These are phyloP conservation scores for Pseudocercospora crystallina DNA, from an alignment of 2,329 filamentous ascomycete species.

Conservation along the genomic window DNA sequence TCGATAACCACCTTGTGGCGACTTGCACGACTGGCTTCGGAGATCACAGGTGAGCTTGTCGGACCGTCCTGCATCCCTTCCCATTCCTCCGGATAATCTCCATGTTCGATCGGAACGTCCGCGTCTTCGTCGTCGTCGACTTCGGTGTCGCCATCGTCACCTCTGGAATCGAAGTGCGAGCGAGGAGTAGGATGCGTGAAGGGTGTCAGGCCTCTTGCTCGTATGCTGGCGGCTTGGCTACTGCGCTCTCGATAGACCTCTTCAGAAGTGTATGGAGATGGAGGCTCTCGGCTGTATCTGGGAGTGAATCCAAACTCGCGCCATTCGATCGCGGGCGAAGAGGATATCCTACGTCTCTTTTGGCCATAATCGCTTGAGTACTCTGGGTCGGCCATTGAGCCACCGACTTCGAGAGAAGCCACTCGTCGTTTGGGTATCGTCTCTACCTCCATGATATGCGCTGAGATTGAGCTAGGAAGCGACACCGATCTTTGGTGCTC, in stretches of 20 bases:
- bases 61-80: slow-evolving; percentile 38
- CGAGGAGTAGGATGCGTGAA: slow-evolving; percentile 75
- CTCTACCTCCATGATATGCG: slow-evolving; percentile 14
- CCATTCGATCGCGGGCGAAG: slow-evolving; percentile 51
- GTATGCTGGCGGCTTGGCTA: slow-evolving; percentile 42
- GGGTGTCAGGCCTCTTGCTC: slow-evolving; percentile 51
- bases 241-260: slow-evolving; percentile 22
- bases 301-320: slow-evolving; percentile 42
- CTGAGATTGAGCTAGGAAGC: slow-evolving; percentile 26
- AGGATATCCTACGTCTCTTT: slow-evolving; percentile 55
- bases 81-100: slow-evolving; percentile 29
- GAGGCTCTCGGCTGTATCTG: slow-evolving; percentile 45
- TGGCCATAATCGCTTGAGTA: slow-evolving; percentile 20
- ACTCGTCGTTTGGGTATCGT: slow-evolving; percentile 32
- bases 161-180: slow-evolving; percentile 48
- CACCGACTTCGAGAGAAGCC: slow-evolving; percentile 31
- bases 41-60: slow-evolving; percentile 6
- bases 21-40: slow-evolving; percentile 6
- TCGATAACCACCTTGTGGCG: slow-evolving; percentile 25
- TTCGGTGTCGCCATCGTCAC: slow-evolving; percentile 34
- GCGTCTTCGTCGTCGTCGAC: slow-evolving; percentile 15
- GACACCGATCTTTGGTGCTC: slow-evolving; percentile 25
- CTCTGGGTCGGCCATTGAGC: slow-evolving; percentile 30
- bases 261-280: slow-evolving; percentile 43
- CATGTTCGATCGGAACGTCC: slow-evolving; percentile 18